phyloP scores from a whole-genome alignment of 345 rosid species.

The Clausena lansium region DNA sequence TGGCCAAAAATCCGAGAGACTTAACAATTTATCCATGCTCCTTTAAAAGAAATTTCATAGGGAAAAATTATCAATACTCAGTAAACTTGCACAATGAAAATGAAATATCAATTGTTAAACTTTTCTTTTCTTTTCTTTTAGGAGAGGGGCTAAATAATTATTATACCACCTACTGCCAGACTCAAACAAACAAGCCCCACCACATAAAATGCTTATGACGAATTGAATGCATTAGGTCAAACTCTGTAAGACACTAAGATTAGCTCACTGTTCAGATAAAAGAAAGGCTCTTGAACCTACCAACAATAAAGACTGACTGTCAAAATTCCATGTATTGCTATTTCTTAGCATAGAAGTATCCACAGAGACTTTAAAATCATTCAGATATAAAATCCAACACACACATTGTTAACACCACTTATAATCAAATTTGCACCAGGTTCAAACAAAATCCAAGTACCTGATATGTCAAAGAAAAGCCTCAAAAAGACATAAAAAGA shows the following conservation, averaged over 20 bases:
- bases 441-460: not conserved
- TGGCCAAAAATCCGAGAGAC: not conserved
- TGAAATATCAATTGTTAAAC: not conserved
- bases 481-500: not conserved
- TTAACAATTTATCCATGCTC: too few species aligned
- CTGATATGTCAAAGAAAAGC: not conserved
- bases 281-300: not conserved
- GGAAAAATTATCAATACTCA: too few species aligned
- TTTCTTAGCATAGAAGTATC: not conserved
- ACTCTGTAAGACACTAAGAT: not conserved
- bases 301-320: not conserved
- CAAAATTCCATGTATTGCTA: not conserved
- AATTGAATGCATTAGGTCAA: not conserved
- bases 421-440: not conserved
- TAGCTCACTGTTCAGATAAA: not conserved
- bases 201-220: not conserved
- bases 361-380: not conserved
- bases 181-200: not conserved
- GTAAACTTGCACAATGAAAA: not conserved
- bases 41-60: too few species aligned
- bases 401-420: not conserved
- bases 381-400: not conserved
- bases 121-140: not conserved
- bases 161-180: not conserved
- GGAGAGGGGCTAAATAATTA: not conserved